These are phyloP conservation scores for Penicillium psychrosexuale DNA, from an alignment of 2,329 filamentous ascomycete genomes.

Conservation along the genomic window DNA sequence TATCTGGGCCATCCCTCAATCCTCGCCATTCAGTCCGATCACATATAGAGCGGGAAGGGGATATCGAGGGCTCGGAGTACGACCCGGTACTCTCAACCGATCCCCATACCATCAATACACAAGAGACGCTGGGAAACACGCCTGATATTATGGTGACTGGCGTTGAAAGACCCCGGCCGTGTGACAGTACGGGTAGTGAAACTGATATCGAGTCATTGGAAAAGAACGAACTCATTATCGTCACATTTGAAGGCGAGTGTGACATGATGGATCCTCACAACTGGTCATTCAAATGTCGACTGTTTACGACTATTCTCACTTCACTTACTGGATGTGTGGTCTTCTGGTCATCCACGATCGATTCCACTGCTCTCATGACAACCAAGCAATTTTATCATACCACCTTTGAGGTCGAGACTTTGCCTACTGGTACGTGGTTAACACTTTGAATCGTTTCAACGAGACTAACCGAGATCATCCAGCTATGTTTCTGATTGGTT, in stretches of 20 bases:
- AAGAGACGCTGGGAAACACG: constrained; percentile 20
- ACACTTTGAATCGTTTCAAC: constrained; percentile 23
- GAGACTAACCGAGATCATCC: neutral
- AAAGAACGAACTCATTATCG: constrained; percentile 39
- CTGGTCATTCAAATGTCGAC: constrained; percentile 37
- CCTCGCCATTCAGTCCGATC: constrained; percentile 1
- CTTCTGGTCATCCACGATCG: constrained; percentile 50
- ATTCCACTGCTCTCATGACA: constrained; percentile 45
- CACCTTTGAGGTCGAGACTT: constrained; percentile 34
- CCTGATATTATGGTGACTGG: constrained; percentile 25
- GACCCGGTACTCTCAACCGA: constrained; percentile 14
- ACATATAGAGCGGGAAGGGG: constrained; percentile 3
- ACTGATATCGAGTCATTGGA: constrained; percentile 18
- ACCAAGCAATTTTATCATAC: constrained; percentile 29
- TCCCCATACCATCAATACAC: constrained; percentile 15
- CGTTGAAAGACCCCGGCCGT: constrained; percentile 22
- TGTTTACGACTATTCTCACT: constrained; percentile 32
- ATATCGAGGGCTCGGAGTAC: constrained; percentile 12
- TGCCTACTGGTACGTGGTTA: constrained; percentile 45
- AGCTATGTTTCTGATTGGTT: constrained; percentile 46
- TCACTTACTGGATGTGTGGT: constrained; percentile 44
- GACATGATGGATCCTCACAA: constrained; percentile 48
- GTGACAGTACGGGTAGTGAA: neutral
- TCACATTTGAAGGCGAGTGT: constrained; percentile 40
- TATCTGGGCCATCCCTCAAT: constrained; percentile 1